Percentiles rank a stretch among this genome's conserved stretches.
Evolutionary conservation across 306 rosid genomes (phyloP).

Genomic region (Trichosanthes cucumerina): DNA sequence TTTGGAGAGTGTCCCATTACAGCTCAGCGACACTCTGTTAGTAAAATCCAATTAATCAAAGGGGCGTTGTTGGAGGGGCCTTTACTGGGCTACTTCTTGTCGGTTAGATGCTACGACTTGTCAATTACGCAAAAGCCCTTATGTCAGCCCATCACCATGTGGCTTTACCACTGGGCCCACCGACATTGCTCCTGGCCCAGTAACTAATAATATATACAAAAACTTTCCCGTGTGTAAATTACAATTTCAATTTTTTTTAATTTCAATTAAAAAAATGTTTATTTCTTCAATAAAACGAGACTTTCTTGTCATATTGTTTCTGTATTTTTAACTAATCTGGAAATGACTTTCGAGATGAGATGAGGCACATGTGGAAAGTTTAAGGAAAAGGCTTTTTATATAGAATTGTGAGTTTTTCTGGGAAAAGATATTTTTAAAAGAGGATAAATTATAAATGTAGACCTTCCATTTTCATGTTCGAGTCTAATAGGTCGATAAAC

Average conservation of each 20-base stretch:
- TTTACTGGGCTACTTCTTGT: not conserved
- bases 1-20: not conserved
- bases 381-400: not conserved
- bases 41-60: not conserved
- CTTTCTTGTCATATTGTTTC: no score
- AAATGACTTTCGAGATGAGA: not conserved
- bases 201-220: not conserved
- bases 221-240: not conserved
- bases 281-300: no score
- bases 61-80: not conserved
- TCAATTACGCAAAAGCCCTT: not conserved
- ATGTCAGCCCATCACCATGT: not conserved
- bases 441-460: no score
- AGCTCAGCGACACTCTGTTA: constrained; percentile 3
- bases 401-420: no score
- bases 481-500: no score
- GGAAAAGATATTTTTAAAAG: no score
- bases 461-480: no score
- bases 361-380: not conserved
- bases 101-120: not conserved
- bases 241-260: no score
- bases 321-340: not conserved
- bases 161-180: not conserved
- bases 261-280: no score
- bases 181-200: not conserved